Evolutionary conservation across 139 green algal genomes (phyloP).

Genomic region (Chlamydomonas sphaeroides): DNA sequence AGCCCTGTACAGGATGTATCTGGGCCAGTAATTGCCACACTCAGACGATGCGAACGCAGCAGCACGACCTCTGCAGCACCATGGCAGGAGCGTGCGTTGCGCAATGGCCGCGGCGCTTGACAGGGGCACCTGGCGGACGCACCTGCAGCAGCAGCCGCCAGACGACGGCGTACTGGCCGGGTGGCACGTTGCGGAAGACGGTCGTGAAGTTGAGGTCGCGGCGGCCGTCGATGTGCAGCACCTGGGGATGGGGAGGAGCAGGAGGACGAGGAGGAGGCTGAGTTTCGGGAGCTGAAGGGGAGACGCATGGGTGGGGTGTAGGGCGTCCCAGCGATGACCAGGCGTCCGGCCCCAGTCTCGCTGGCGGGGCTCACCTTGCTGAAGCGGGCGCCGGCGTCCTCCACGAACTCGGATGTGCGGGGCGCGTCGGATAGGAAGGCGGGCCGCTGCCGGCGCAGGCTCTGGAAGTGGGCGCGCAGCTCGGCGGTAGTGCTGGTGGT

Average conservation of each 20-base stretch:
- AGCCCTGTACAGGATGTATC: too few species aligned
- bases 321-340: background rate
- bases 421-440: conserved; percentile 31
- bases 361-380: background rate
- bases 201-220: conserved; percentile 34
- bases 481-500: background rate
- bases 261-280: background rate
- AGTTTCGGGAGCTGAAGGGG: background rate
- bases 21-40: too few species aligned
- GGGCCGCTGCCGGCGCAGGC: background rate
- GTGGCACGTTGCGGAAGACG: background rate
- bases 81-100: too few species aligned
- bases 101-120: too few species aligned
- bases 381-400: conserved; percentile 1
- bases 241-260: background rate
- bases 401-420: conserved; percentile 8
- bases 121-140: too few species aligned
- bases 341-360: too few species aligned
- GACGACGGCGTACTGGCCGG: conserved; percentile 14
- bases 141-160: conserved; percentile 21
- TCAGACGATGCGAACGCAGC: too few species aligned
- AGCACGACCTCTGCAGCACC: too few species aligned
- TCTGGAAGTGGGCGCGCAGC: background rate
- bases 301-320: background rate
- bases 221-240: conserved; percentile 31